Evolutionary conservation across 345 rosid genomes (phyloP).

Genomic region (Aquilaria malaccensis): DNA sequence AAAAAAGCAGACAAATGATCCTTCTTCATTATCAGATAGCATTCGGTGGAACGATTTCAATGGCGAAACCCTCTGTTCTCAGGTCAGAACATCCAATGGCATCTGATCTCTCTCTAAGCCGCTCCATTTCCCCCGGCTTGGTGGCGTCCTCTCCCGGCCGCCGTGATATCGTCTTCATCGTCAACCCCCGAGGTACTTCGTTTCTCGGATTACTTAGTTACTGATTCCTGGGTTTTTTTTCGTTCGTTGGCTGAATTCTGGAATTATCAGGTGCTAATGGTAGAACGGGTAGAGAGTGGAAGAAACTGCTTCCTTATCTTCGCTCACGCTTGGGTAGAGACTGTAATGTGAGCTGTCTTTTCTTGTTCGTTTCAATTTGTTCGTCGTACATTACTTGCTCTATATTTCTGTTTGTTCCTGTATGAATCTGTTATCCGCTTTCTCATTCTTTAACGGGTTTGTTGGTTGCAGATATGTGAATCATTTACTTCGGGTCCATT

Average conservation of each 20-base stretch:
- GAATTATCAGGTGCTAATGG: conserved; percentile 78
- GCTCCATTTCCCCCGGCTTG: conserved; percentile 20
- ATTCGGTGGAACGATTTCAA: conserved; percentile 11
- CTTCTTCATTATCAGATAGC: conserved; percentile 17
- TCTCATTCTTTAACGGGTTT: neutral
- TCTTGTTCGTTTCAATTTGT: neutral
- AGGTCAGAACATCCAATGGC: conserved; percentile 33
- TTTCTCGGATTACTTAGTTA: neutral
- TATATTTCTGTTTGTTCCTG: neutral
- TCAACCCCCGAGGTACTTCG: conserved; percentile 71
- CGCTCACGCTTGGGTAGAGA: conserved; percentile 62
- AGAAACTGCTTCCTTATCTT: conserved; percentile 75
- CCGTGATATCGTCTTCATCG: conserved; percentile 88
- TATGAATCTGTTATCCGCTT: neutral
- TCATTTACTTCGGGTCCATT: conserved; percentile 86
- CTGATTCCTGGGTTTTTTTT: neutral
- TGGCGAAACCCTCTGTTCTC: conserved; percentile 25
- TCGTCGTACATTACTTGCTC: neutral
- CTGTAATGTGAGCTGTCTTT: conserved; percentile 57
- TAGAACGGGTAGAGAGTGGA: conserved; percentile 87
- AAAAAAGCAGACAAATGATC: conserved; percentile 20
- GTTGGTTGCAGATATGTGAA: conserved; percentile 57
- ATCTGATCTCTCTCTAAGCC: conserved; percentile 43
- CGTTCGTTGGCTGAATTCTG: conserved; percentile 6
- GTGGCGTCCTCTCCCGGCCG: conserved; percentile 50